Evolutionary conservation across 176 grass and related monocot genomes (phyloP).

Genomic region (Zea luxurians): DNA sequence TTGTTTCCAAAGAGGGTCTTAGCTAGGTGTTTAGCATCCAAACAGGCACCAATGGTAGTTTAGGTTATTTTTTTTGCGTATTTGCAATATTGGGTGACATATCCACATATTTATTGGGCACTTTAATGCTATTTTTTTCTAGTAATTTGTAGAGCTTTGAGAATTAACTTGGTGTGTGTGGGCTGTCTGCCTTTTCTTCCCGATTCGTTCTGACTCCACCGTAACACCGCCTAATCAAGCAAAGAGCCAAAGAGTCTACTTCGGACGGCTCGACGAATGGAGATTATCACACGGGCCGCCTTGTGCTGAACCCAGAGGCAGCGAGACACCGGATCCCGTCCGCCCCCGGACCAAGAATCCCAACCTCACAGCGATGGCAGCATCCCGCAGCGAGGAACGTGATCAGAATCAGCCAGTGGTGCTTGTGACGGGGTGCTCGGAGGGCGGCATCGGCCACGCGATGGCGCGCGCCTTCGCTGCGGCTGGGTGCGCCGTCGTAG

Average conservation of each 20-base stretch:
- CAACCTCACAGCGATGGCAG: conserved; percentile 17
- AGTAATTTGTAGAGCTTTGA: too few relatives aligned
- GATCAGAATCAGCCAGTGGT: conserved; percentile 45
- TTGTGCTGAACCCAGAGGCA: neutral
- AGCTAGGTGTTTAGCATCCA: too few relatives aligned
- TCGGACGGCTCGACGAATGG: neutral
- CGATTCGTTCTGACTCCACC: too few relatives aligned
- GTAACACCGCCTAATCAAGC: neutral
- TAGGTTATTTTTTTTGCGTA: too few relatives aligned
- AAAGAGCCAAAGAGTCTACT: neutral
- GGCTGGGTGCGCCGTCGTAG: conserved; percentile 69
- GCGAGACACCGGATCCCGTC: neutral
- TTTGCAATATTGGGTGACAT: too few relatives aligned
- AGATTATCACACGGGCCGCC: neutral
- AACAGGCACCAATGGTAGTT: too few relatives aligned
- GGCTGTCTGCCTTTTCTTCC: too few relatives aligned
- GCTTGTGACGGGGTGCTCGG: conserved; percentile 85
- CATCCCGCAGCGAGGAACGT: neutral
- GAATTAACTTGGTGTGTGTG: too few relatives aligned
- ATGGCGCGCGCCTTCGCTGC: conserved; percentile 64
- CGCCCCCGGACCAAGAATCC: neutral
- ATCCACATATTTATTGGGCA: too few relatives aligned
- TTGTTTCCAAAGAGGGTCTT: too few relatives aligned
- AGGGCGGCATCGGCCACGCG: conserved; percentile 79
- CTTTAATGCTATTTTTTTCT: too few relatives aligned